Percentiles rank a stretch among this genome's conserved stretches.
Conservation (phyloP, 345 rosid genomes). For the Noccaea bulbosa region DNA sequence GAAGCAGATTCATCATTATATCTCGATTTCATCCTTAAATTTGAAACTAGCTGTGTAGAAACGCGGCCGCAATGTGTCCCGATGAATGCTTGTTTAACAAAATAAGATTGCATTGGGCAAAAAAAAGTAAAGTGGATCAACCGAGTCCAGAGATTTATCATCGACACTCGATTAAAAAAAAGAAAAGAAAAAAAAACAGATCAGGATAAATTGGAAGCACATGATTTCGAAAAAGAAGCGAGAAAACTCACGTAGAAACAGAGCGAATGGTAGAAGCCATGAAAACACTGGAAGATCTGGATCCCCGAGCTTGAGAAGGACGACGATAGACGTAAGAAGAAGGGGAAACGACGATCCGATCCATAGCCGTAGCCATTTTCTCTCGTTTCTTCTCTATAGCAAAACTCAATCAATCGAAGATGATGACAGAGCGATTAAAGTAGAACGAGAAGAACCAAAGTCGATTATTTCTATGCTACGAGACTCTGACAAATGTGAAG, state of each 20-base stretch:
- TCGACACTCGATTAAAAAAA: background rate
- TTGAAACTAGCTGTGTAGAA: background rate
- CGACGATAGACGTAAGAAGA: conserved; percentile 40
- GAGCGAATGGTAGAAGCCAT: conserved; percentile 57
- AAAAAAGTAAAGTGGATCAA: background rate
- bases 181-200: conserved; percentile 7
- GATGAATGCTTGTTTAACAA: background rate
- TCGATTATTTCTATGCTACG: conserved; percentile 40
- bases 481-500: conserved; percentile 23
- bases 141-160: conserved; percentile 21
- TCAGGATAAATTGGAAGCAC: conserved; percentile 12
- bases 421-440: background rate
- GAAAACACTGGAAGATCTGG: conserved; percentile 51
- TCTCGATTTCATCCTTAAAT: background rate
- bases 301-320: conserved; percentile 34
- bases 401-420: conserved; percentile 4
- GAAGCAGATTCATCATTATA: background rate
- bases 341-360: conserved; percentile 41
- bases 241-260: conserved; percentile 47
- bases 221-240: background rate
- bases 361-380: conserved; percentile 53
- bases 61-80: background rate
- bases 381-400: conserved; percentile 4
- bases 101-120: background rate
- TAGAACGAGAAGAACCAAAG: background rate